Evolutionary conservation across 2,329 filamentous ascomycete genomes (phyloP).

Genomic region (Mycosphaerella sp.): DNA sequence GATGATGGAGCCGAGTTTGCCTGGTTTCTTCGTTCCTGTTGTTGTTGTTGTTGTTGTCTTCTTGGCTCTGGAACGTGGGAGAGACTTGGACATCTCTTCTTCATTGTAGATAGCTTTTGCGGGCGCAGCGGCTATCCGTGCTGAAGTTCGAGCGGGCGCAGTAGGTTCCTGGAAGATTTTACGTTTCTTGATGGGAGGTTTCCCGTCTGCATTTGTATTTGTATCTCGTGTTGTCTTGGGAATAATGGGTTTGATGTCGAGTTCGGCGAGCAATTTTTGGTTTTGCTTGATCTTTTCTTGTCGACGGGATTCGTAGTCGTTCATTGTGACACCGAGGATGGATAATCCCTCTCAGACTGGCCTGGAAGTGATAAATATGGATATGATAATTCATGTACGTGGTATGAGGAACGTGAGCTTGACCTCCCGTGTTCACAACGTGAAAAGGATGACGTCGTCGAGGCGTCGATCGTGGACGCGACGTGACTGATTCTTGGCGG

Average conservation of each 20-base stretch:
- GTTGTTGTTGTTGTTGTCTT: conserved; percentile 6
- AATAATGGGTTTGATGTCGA: conserved; percentile 38
- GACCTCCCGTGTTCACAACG: neutral
- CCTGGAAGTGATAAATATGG: neutral
- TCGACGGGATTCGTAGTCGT: conserved; percentile 43
- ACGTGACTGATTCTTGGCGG: neutral
- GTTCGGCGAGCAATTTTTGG: conserved; percentile 42
- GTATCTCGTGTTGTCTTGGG: conserved; percentile 8
- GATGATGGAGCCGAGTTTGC: conserved; percentile 1
- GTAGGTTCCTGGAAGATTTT: conserved; percentile 30
- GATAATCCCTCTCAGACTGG: neutral
- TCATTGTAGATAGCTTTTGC: conserved; percentile 37
- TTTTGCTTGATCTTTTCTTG: conserved; percentile 47
- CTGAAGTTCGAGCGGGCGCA: conserved; percentile 42
- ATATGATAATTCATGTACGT: neutral
- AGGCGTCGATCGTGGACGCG: neutral
- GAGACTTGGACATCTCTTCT: conserved; percentile 26
- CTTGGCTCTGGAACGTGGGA: conserved; percentile 22
- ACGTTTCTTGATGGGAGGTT: conserved; percentile 37
- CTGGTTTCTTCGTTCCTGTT: too few relatives aligned
- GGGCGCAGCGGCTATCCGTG: conserved; percentile 42
- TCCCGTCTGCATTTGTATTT: conserved; percentile 13
- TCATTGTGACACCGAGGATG: conserved; percentile 27
- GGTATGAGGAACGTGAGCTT: too few relatives aligned
- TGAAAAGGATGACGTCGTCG: conserved; percentile 3